Percentiles rank a stretch among this genome's conserved stretches.
Evolutionary conservation across 257 asterid genomes (phyloP).

Genomic region (Salvia hispanica): DNA sequence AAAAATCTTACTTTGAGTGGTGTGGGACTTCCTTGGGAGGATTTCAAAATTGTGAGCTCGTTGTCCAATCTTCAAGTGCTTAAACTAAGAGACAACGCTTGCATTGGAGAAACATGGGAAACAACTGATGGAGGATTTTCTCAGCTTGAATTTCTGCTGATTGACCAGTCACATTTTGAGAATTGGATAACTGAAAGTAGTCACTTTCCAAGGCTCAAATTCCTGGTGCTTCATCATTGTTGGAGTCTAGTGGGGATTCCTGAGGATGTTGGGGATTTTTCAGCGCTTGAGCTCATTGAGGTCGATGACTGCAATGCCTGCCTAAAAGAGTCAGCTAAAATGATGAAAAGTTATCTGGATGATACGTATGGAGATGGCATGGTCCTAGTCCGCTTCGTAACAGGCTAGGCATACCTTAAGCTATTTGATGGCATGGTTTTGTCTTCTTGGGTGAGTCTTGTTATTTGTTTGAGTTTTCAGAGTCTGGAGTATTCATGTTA

Average conservation of each 20-base stretch:
- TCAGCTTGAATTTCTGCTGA: conserved; percentile 6
- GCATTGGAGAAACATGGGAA: background rate
- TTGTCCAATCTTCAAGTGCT: conserved; percentile 20
- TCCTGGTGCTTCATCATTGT: background rate
- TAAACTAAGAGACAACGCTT: background rate
- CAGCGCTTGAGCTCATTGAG: conserved; percentile 5
- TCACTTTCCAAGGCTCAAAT: conserved; percentile 19
- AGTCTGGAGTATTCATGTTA: too few species aligned
- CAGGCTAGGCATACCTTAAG: background rate
- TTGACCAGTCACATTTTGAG: background rate
- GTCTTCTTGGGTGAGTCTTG: background rate
- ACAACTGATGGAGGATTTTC: background rate
- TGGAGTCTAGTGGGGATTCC: background rate
- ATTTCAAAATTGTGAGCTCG: background rate
- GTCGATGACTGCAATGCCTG: background rate
- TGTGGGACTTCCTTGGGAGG: conserved; percentile 2
- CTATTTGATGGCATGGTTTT: background rate
- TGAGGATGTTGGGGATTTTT: background rate
- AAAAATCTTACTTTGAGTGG: conserved; percentile 11
- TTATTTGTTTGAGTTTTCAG: conserved; percentile 4
- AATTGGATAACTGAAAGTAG: background rate
- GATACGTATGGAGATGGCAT: background rate
- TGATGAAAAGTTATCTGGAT: background rate
- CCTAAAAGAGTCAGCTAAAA: background rate
- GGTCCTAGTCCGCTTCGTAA: background rate